phyloP scores from a whole-genome alignment of 2,329 filamentous ascomycete genomes.

The Mycosphaerella sp. region DNA sequence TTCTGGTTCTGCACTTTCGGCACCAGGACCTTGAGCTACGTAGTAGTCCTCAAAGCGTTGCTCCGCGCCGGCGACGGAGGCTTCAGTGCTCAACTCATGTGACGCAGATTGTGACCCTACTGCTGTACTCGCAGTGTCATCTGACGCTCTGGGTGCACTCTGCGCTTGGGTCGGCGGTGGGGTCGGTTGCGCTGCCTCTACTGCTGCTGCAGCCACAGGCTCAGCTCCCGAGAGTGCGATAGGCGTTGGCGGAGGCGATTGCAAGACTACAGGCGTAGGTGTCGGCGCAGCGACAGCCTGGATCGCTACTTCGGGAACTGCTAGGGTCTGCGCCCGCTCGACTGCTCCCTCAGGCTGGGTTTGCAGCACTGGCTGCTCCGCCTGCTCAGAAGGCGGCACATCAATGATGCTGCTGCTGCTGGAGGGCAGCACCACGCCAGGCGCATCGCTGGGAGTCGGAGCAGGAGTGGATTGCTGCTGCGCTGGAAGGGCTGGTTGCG shows the following conservation, averaged over 20 bases:
- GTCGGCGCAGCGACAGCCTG: not conserved
- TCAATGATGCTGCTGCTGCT: not conserved
- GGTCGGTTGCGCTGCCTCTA: not conserved
- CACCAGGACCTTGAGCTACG: not conserved
- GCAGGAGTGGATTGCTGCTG: constrained; percentile 1
- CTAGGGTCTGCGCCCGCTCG: not conserved
- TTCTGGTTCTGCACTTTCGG: not conserved
- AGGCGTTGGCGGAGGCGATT: not conserved
- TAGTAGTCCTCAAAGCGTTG: constrained; percentile 7
- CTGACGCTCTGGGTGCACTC: not conserved
- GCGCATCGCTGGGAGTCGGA: constrained; percentile 8
- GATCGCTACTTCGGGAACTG: not conserved
- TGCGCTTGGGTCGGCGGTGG: not conserved
- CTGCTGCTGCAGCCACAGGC: not conserved
- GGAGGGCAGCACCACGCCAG: not conserved
- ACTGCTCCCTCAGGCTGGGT: not conserved
- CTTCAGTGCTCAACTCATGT: not conserved
- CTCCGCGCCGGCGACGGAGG: constrained; percentile 1
- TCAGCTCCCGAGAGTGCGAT: not conserved
- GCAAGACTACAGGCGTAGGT: not conserved
- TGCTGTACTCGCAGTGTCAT: not conserved
- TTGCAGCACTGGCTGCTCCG: no score
- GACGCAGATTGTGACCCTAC: not conserved
- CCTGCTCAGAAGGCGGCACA: not conserved
- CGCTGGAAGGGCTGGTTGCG: constrained; percentile 10